Base-by-base conservation (phyloP, 805 yeast species). In the Metschnikowia borealis region DNA sequence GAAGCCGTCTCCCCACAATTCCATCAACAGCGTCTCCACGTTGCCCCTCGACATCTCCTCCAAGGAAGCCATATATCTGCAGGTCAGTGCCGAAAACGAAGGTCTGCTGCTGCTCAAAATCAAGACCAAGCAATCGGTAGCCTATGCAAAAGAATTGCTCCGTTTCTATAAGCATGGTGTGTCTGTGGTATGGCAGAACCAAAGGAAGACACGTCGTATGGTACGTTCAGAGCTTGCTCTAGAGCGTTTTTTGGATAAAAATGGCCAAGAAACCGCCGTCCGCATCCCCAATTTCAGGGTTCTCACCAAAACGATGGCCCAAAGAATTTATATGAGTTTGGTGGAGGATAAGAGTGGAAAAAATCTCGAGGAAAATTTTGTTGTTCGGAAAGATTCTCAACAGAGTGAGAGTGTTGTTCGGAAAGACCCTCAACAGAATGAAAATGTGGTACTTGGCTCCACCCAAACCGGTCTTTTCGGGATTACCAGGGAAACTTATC, bases 151-250 rank as follows among this genome's bases (percentile, higher is more conserved):
- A 57, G 54, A 67, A 2, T 55, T 81, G 39, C 57, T 83, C 38
- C 62, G 62, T 5, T 83, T 84, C 61, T 85, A 85, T 67, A 77
- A 78, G 52, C 62, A 68, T 2, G 91, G 92, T 1, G 70, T 85
- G 2, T 63, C 68, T 18, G 79, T 78, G 54, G 78, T 84, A 0
- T 82, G 84, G 81, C 53, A 63, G 1, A 81, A 81, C 52, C 52
- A 63, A 37, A 57, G 57, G 36, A 47, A 52, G 26, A 48, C 57
- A 15, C 58, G 57, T 17, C 35, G 47, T 4, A 34, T 69, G 37
- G 44, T 52, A 45, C 61, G 54, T 18, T 35, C 57, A 10, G 49
- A 57, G 34, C 64, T 49, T 50, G 62, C 62, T 46, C 26, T 68
- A 8, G 32, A 54, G 14, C 56, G 60, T 13, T 51, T 51, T 10